Evolutionary conservation across 768 basidiomycete genomes (phyloP), one percentile per base, ranked within the genome.

Genomic region (Candolleomyces eurysporus): DNA sequence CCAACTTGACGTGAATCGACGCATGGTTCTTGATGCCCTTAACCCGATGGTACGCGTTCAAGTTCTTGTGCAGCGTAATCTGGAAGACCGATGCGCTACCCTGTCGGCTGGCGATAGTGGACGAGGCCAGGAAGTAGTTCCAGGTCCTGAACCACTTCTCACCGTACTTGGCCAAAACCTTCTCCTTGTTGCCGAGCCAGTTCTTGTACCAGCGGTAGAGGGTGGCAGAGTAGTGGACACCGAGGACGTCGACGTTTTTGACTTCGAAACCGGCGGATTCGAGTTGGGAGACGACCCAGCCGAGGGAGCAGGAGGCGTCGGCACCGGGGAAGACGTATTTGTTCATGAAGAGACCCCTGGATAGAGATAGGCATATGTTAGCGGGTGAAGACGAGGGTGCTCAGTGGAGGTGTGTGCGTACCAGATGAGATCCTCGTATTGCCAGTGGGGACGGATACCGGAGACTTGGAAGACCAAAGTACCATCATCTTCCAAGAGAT

Each of bases 291-390:
- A 99, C 83, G 59, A 97, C 94, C 96, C 96, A 98, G 45, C 91
- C 93, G 32, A 98, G 88, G 19, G 96, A 92, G 74, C 94, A 94
- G 2, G 90, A 93, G 0, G 97, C 97, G 68, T 99, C 97, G 3
- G 96, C 97, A 71, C 96, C 96, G 49, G 97, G 96, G 89, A 99
- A 99, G 71, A 99, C 78, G 66, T 99, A 98, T 70, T 95, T 95
- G 85, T 92, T 96, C 94, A 96, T 96, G 81, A 96, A 96, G 22
- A 96, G 82, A 65, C 94, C 95, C 92, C 90, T 91, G 45, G 14
- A 49, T 32, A 5, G 17, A 10, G 53, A 43, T n/a, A 13, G 45
- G 42, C 8, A 43, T 4, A 43, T 2, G 9, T 42, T 16, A 53
- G 61, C 14, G 64, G 55, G 5, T 7, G 10, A 22, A 5, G 26